A percentile compares a stretch with the other conserved stretches of the same genome.
Conservation (phyloP, 169 alveolate genomes). For the Miamiensis avidus region DNA sequence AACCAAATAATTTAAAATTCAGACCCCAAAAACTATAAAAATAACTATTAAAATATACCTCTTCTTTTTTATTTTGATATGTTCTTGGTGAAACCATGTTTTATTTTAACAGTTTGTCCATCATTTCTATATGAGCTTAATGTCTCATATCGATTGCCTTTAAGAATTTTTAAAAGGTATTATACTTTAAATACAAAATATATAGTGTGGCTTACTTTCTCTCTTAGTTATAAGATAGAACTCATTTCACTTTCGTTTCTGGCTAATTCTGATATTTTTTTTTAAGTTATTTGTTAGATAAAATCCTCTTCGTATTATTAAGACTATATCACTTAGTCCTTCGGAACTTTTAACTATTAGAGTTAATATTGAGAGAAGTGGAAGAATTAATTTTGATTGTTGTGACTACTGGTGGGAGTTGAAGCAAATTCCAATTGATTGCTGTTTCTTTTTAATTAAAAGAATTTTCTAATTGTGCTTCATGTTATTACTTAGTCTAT, state of each 20-base stretch:
- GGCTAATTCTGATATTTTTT: background rate
- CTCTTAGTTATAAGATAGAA: background rate
- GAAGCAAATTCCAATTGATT: background rate
- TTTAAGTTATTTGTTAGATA: background rate
- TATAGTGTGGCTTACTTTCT: background rate
- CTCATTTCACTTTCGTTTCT: conserved; percentile 8
- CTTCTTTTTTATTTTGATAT: background rate
- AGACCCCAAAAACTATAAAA: no score
- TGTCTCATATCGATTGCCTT: conserved; percentile 20
- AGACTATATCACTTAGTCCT: no score
- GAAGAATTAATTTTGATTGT: no score
- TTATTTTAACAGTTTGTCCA: conserved; percentile 12
- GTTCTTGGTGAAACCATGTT: conserved; percentile 21
- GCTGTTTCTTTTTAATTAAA: background rate
- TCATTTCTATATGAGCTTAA: conserved; percentile 15
- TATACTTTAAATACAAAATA: background rate
- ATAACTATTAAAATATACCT: background rate
- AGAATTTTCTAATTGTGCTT: background rate
- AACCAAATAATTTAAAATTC: no score
- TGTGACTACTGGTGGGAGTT: background rate
- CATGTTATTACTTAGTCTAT: background rate
- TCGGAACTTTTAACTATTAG: no score
- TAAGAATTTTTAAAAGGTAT: background rate
- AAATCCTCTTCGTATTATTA: no score
- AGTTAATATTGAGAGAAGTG: no score